Evolutionary conservation across 192 early-diverging fungal species (phyloP).

Genomic region (Mortierella antarctica): DNA sequence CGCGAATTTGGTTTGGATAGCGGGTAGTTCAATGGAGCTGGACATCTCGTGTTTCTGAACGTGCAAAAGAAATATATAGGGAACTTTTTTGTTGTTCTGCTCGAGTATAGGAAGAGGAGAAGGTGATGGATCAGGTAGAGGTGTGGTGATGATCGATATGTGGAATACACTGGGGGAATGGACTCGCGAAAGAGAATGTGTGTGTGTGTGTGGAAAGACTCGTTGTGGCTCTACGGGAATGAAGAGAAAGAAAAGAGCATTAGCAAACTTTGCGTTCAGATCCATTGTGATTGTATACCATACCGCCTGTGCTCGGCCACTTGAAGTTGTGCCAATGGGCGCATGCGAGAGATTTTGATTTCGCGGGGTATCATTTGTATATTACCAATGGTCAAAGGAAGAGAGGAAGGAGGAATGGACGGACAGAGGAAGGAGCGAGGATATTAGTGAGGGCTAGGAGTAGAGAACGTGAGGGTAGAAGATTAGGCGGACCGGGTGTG

Average conservation of each 20-base stretch:
- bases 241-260: not conserved
- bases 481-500: not conserved
- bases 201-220: not conserved
- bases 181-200: not conserved
- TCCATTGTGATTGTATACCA: too few relatives aligned
- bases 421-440: not conserved
- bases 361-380: not conserved
- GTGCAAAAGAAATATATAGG: too few relatives aligned
- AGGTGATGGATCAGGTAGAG: not conserved
- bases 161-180: too few relatives aligned
- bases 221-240: not conserved
- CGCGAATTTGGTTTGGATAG: constrained; percentile 37
- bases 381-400: too few relatives aligned
- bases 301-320: too few relatives aligned
- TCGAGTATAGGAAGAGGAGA: not conserved
- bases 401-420: too few relatives aligned
- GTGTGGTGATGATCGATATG: too few relatives aligned
- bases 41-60: constrained; percentile 5
- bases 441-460: not conserved
- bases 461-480: not conserved
- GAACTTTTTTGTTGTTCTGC: not conserved
- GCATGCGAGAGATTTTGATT: not conserved
- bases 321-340: too few relatives aligned
- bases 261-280: too few relatives aligned
- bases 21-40: constrained; percentile 29